Base-by-base conservation (phyloP, 2,329 filamentous ascomycete genomes). In the Sphaceloma murrayae region DNA sequence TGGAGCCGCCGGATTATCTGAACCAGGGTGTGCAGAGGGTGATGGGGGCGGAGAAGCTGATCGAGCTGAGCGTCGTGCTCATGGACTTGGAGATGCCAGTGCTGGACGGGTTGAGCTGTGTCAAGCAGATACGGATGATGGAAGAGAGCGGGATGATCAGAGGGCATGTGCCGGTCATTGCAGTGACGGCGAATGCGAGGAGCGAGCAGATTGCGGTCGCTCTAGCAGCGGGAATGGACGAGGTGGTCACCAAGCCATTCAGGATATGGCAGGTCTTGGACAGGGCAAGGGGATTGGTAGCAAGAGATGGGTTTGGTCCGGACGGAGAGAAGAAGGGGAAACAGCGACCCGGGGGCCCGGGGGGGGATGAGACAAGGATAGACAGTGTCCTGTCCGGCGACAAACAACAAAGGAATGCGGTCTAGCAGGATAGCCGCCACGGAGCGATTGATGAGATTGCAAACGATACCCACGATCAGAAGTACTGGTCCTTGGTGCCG, bases 11-110 rank as follows among this genome's bases (percentile, higher is more conserved):
- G 14, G 42, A 45, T 24, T 45, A 45, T 17, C 31, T 45, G 10
- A 45, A 45, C 16, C 42, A 45, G 22, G 42, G 42, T 16, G 19
- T 32, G 10, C 42, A 21, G 3, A 32, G 16, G 18, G 21, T 33
- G 5, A 11, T 34, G 7, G 11, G 18, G 4, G 32, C 22, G 2
- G 18, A 19, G 6, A 27, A 21, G 4, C 34, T 21, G 2, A 27
- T 36, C 3, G 45, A 45, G 6, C 52, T 59, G 11, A 49, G 51
- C 31, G 31, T 57, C 10, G 48, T 58, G 5, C 48, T 57, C 17
- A 56, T 58, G 53, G 57, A 59, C 36, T 49, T 58, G 14, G 56
- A 58, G 46, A 59, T 59, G 56, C 56, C 56, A 2, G 49, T 56
- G n/a, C 55, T 56, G 48, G 51, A 57, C 30, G 56, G 56, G 6